Conservation (phyloP, 495 filamentous ascomycete genomes). For the Xylaria palmicola region DNA sequence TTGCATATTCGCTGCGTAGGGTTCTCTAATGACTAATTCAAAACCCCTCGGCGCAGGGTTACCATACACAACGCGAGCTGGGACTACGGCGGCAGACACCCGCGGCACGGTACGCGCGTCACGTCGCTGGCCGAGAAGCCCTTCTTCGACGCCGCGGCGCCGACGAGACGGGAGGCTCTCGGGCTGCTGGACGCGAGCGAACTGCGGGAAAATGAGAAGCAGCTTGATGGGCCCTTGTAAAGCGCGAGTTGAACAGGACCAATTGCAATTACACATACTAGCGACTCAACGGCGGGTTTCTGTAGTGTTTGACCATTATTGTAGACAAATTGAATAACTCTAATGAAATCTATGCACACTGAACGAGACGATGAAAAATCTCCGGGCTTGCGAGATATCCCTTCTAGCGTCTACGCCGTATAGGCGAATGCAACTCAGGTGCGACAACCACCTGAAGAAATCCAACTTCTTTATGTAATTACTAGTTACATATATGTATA, state of each 20-base stretch:
- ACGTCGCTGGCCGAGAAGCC: constrained; percentile 68
- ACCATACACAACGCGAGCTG: constrained; percentile 68
- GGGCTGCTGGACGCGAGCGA: constrained; percentile 44
- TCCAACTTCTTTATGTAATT: too few relatives aligned
- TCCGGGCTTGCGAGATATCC: too few relatives aligned
- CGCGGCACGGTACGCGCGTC: constrained; percentile 61
- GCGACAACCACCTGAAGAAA: too few relatives aligned
- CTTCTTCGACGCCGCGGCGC: constrained; percentile 57
- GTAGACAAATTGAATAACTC: not conserved
- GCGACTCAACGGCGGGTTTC: not conserved
- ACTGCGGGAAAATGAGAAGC: constrained; percentile 26
- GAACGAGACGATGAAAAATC: too few relatives aligned
- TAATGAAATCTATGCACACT: too few relatives aligned
- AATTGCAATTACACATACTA: not conserved
- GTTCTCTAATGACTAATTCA: constrained; percentile 1
- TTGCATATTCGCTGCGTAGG: not conserved
- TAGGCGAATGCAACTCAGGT: too few relatives aligned
- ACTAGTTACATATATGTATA: not conserved
- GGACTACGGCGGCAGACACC: constrained; percentile 64
- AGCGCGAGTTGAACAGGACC: not conserved
- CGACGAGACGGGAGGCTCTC: constrained; percentile 58
- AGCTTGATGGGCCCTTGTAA: constrained; percentile 25
- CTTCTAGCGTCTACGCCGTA: too few relatives aligned
- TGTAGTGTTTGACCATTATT: not conserved
- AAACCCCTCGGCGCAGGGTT: constrained; percentile 42